Base-by-base conservation (phyloP, 345 rosid genomes). In the Cochlearia excelsa region DNA sequence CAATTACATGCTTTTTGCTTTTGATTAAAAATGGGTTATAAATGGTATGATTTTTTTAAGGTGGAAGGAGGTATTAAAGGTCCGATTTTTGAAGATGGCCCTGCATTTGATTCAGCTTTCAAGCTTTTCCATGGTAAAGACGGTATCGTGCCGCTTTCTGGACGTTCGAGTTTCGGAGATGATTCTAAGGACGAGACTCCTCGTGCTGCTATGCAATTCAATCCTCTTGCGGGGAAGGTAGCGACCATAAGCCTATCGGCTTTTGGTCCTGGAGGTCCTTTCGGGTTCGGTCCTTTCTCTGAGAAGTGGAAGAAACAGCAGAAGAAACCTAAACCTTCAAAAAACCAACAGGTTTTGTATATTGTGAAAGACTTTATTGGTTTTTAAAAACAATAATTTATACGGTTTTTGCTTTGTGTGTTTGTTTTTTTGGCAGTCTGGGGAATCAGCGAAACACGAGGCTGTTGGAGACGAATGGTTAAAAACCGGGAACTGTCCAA, bases 1-100 rank as follows among this genome's bases (percentile, higher is more conserved):
- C 31, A 40, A n/a, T 54, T 55, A 26, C 9, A 33, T 54, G 29
- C 7, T 47, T 1, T 5, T 16, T 16, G 23, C 23, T 1, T 50
- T 8, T 47, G 56, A 26, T 41, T 51, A 44, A 4, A 2, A 16
- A 16, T 16, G 23, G 35, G 41, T 50, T 29, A 26, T 68, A 46
- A 52, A 1, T 33, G 50, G 49, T 0, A 16, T 23, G 27, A 35
- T 44, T 51, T 11, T 38, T 37, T 73, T 61, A 59, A 80, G 84
- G 69, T 61, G 54, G 68, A 51, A 51, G 94, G 82, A 70, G 79
- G 76, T 54, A 77, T 73, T 51, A 85, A 77, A 75, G 97, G 95
- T 58, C 97, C 95, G 5, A 87, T 90, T 53, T 90, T 90, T 74
- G 95, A 87, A 60, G 97, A 90, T 78, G 95, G 87, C 63, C 83